phyloP scores from a whole-genome alignment of 306 rosid genomes.

The Quillaja saponaria region DNA sequence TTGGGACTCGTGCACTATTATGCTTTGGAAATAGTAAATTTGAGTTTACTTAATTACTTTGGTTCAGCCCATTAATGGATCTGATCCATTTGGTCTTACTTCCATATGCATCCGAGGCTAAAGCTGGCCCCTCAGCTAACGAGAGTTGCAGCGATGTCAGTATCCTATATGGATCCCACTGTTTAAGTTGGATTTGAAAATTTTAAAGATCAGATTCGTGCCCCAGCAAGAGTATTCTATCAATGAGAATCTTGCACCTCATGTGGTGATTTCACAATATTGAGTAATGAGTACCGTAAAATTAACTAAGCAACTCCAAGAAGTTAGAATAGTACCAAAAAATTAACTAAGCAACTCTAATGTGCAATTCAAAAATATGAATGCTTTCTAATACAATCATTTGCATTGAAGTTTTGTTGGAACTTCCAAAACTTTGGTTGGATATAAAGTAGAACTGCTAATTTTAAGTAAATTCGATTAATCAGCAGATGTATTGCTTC shows the following conservation, averaged over 20 bases:
- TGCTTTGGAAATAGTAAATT: conserved; percentile 4
- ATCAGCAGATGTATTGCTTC: too few species aligned
- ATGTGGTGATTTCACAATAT: neutral
- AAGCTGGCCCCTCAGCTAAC: conserved; percentile 5
- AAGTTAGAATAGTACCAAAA: neutral
- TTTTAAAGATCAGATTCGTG: neutral
- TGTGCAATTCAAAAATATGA: too few species aligned
- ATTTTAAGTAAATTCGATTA: neutral
- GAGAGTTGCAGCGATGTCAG: neutral
- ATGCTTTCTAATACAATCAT: too few species aligned
- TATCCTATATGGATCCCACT: neutral
- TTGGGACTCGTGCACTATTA: neutral
- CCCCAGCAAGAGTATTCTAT: conserved; percentile 16
- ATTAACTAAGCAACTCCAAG: conserved; percentile 1
- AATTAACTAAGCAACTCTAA: too few species aligned
- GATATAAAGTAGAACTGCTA: too few species aligned
- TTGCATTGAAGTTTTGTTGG: too few species aligned
- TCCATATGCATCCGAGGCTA: conserved; percentile 1
- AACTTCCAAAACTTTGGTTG: too few species aligned
- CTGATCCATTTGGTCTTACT: conserved; percentile 4
- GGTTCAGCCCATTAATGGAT: conserved; percentile 2
- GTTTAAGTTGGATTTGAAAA: neutral
- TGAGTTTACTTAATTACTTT: conserved; percentile 17
- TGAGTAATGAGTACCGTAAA: too few species aligned
- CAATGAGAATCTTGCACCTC: conserved; percentile 2